Evolutionary conservation across 495 filamentous ascomycete genomes (phyloP).

Genomic region (Penicillium dipodomyicola): DNA sequence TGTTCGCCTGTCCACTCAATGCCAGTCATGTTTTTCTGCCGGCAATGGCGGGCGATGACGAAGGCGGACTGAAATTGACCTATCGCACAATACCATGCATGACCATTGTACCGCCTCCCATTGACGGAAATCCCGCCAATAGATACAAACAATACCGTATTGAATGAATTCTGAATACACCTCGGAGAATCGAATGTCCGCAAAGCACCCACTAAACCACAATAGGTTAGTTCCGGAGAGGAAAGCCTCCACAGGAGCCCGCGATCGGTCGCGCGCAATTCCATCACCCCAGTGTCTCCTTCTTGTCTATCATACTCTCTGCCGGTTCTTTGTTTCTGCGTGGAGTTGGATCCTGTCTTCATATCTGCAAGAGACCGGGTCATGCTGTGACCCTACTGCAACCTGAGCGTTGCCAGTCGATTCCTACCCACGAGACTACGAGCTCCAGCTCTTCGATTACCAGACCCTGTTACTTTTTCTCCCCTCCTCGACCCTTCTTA

Average conservation of each 20-base stretch:
- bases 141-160: constrained; percentile 3
- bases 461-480: constrained; percentile 4
- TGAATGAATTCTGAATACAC: neutral
- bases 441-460: constrained; percentile 20
- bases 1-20: constrained; percentile 5
- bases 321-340: constrained; percentile 9
- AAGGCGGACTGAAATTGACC: constrained; percentile 26
- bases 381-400: constrained; percentile 30
- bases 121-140: neutral
- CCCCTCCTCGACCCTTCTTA: constrained; percentile 3
- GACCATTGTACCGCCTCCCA: constrained; percentile 4
- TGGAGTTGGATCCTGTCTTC: constrained; percentile 7
- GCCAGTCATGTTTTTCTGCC: constrained; percentile 29
- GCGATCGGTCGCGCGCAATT: constrained; percentile 50
- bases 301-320: constrained; percentile 3
- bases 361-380: constrained; percentile 10
- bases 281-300: constrained; percentile 19
- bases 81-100: constrained; percentile 6
- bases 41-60: constrained; percentile 28
- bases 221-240: constrained; percentile 36
- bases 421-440: constrained; percentile 12
- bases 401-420: constrained; percentile 21
- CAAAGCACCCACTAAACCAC: constrained; percentile 6
- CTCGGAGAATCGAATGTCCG: constrained; percentile 20
- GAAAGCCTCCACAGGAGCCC: constrained; percentile 45